Evolutionary conservation across 352 stramenopile genomes (phyloP).

Genomic region (Phytophthora hibernalis): DNA sequence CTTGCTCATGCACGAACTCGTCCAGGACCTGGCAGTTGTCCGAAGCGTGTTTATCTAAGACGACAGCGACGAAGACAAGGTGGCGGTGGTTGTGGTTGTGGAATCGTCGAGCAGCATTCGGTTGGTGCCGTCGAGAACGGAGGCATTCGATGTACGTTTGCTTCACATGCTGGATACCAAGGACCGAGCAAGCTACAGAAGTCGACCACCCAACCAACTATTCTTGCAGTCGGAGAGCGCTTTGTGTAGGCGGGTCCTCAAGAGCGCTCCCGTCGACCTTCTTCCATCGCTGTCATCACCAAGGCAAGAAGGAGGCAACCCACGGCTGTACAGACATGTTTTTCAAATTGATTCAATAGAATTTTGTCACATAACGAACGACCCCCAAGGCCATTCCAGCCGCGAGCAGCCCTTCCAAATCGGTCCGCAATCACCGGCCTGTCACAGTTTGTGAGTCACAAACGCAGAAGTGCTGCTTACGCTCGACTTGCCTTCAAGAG

Average conservation of each 20-base stretch:
- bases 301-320: conserved; percentile 1
- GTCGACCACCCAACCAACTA: neutral
- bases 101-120: neutral
- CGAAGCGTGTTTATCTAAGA: conserved; percentile 55
- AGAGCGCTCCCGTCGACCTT: too few relatives aligned
- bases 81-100: too few relatives aligned
- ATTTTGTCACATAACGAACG: conserved; percentile 25
- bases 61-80: neutral
- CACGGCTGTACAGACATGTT: conserved; percentile 14
- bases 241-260: neutral
- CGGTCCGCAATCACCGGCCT: neutral
- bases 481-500: neutral
- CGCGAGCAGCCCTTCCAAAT: neutral
- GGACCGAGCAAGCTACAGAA: conserved; percentile 1
- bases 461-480: neutral
- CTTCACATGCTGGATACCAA: conserved; percentile 1
- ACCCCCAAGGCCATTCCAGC: too few relatives aligned
- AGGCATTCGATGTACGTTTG: conserved; percentile 12
- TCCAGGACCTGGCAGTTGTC: conserved; percentile 65
- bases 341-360: conserved; percentile 39
- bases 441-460: too few relatives aligned
- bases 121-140: neutral
- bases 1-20: conserved; percentile 74
- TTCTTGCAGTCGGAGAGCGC: too few relatives aligned
- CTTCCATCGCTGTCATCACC: neutral